These are phyloP conservation scores for Lentinula novae-zelandiae DNA, from an alignment of 1,284 basidiomycete genomes.

Conservation along the genomic window DNA sequence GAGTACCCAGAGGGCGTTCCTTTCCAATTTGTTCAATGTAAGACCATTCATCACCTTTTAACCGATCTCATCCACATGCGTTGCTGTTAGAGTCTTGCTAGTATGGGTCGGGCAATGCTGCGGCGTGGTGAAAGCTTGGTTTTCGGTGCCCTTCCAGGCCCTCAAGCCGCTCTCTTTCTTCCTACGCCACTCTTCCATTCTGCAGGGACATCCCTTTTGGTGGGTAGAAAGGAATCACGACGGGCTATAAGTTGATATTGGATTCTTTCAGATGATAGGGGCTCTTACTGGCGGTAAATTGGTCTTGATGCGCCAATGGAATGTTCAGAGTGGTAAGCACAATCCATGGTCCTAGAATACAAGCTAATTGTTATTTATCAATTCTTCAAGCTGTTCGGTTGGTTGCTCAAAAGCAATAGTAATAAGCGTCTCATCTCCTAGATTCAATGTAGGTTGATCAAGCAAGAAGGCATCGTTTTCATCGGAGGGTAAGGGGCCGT, in stretches of 20 bases:
- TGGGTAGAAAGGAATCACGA: not conserved
- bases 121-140: slow-evolving; percentile 35
- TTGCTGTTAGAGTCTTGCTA: slow-evolving; percentile 16
- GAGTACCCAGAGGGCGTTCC: slow-evolving; percentile 35
- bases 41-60: slow-evolving; percentile 1
- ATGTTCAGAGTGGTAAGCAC: slow-evolving; percentile 30
- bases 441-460: slow-evolving; percentile 15
- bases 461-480: slow-evolving; percentile 18
- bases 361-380: not conserved
- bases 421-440: not conserved
- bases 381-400: not conserved
- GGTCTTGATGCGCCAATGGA: slow-evolving; percentile 60
- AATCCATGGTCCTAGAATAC: not conserved
- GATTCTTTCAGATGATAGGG: slow-evolving; percentile 33
- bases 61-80: not conserved
- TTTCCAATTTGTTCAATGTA: slow-evolving; percentile 44
- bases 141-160: slow-evolving; percentile 11
- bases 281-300: slow-evolving; percentile 48
- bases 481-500: slow-evolving; percentile 39
- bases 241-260: not conserved
- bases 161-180: slow-evolving; percentile 23
- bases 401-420: not conserved
- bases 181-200: slow-evolving; percentile 37
- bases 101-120: slow-evolving; percentile 26
- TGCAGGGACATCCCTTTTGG: slow-evolving; percentile 24